A percentile compares a stretch with the other conserved stretches of the same genome.
phyloP scores from a whole-genome alignment of 768 basidiomycete species.

The Boletus rex-veris region DNA sequence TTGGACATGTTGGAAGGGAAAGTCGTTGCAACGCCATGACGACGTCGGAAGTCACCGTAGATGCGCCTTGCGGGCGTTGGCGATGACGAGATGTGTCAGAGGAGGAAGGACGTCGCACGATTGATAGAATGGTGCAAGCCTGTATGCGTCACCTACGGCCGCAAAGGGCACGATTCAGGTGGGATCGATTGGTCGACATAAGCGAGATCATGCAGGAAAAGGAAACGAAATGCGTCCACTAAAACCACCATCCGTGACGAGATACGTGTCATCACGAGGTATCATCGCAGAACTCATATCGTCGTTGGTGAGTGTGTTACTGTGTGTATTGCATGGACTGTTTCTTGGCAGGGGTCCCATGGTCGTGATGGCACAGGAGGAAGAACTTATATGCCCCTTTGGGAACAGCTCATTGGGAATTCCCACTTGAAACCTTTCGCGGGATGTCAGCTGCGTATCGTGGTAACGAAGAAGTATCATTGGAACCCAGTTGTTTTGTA shows the following conservation, averaged over 20 bases:
- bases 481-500: not conserved
- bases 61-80: not conserved
- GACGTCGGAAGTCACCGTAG: too few species aligned
- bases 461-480: not conserved
- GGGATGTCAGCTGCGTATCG: not conserved
- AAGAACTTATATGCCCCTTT: too few species aligned
- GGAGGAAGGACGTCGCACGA: too few species aligned
- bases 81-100: not conserved
- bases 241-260: too few species aligned
- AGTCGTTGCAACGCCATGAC: not conserved
- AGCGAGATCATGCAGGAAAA: not conserved
- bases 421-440: conserved; percentile 9
- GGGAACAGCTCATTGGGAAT: not conserved
- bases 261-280: too few species aligned
- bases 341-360: not conserved
- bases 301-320: too few species aligned
- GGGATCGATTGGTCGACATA: not conserved
- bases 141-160: not conserved
- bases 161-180: too few species aligned
- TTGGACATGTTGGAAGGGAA: not conserved
- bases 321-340: not conserved
- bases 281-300: too few species aligned
- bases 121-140: not conserved
- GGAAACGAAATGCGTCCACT: too few species aligned
- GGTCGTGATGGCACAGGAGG: not conserved